Conservation (phyloP, 805 yeast genomes). For the Pichia insulana region DNA sequence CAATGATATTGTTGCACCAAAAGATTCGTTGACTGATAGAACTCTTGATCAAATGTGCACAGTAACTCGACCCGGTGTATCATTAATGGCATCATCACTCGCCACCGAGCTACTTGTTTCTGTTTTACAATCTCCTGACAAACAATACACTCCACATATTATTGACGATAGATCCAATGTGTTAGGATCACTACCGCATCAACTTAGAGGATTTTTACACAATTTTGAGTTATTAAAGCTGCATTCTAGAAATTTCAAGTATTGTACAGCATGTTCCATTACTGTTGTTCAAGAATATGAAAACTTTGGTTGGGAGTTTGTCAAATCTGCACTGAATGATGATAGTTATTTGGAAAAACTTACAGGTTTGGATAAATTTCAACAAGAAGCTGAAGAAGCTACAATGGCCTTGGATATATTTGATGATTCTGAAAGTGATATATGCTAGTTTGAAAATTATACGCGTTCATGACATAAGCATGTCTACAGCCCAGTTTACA, state of each 20-base stretch:
- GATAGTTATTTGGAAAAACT: conserved; percentile 60
- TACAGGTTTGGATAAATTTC: conserved; percentile 72
- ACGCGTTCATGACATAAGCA: conserved; percentile 50
- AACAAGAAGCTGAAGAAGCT: conserved; percentile 56
- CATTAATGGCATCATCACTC: conserved; percentile 74
- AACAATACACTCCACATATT: conserved; percentile 33
- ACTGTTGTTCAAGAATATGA: conserved; percentile 45
- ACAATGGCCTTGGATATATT: conserved; percentile 30
- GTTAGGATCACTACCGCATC: conserved; percentile 79
- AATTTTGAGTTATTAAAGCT: conserved; percentile 56
- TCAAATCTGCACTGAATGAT: conserved; percentile 58
- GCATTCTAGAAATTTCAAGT: conserved; percentile 60
- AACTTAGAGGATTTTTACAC: conserved; percentile 77
- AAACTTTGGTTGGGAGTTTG: conserved; percentile 71
- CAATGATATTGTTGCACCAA: conserved; percentile 91
- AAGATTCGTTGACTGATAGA: conserved; percentile 77
- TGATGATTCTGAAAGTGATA: conserved; percentile 20
- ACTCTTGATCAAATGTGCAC: conserved; percentile 98
- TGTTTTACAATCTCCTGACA: conserved; percentile 55
- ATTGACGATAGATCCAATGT: conserved; percentile 26
- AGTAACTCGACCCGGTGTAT: conserved; percentile 94
- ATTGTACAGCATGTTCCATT: conserved; percentile 83
- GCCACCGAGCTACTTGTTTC: conserved; percentile 81
- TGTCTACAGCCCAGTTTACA: conserved; percentile 86
- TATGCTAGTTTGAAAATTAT: background rate